A percentile compares a stretch with the other conserved stretches of the same genome.
These are phyloP conservation scores for Tylopilus vinaceipallidus DNA, from an alignment of 768 basidiomycete species.

Conservation along the genomic window DNA sequence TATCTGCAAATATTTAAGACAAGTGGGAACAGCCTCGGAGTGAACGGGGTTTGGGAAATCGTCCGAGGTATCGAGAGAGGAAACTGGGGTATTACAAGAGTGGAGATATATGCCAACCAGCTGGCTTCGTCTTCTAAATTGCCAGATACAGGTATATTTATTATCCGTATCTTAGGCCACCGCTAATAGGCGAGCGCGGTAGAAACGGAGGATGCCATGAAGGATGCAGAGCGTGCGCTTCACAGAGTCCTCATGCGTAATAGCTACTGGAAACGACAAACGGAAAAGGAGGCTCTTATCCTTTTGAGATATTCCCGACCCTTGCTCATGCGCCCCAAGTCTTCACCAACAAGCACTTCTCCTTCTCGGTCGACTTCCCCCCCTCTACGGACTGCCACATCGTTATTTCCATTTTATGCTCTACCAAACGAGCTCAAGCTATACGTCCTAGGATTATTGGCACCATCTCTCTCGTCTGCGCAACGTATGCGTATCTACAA, in stretches of 20 bases:
- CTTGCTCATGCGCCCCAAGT: conserved; percentile 38
- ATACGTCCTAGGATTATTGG: conserved; percentile 52
- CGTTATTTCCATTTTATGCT: conserved; percentile 36
- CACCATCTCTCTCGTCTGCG: conserved; percentile 53
- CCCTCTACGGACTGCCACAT: conserved; percentile 14
- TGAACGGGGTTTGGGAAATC: conserved; percentile 45
- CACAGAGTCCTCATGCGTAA: conserved; percentile 46
- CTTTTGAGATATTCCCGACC: conserved; percentile 51
- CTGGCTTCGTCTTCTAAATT: conserved; percentile 12
- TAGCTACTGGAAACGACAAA: conserved; percentile 41
- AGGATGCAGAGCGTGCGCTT: conserved; percentile 35
- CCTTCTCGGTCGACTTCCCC: conserved; percentile 16
- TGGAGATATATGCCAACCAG: conserved; percentile 52
- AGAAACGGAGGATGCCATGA: conserved; percentile 32
- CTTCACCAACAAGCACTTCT: conserved; percentile 10
- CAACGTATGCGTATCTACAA: conserved; percentile 56
- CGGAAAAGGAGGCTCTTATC: conserved; percentile 46
- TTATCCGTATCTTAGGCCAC: conserved; percentile 12
- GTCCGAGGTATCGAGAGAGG: conserved; percentile 43
- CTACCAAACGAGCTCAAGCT: conserved; percentile 61
- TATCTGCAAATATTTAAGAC: conserved; percentile 48
- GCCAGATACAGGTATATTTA: conserved; percentile 8
- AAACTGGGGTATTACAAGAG: conserved; percentile 49
- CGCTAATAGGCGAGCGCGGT: conserved; percentile 2
- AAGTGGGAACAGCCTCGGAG: conserved; percentile 57